A percentile compares a stretch with the other conserved stretches of the same genome.
Conservation (phyloP, 208 protist genomes). For the Trypanosoma brucei region DNA sequence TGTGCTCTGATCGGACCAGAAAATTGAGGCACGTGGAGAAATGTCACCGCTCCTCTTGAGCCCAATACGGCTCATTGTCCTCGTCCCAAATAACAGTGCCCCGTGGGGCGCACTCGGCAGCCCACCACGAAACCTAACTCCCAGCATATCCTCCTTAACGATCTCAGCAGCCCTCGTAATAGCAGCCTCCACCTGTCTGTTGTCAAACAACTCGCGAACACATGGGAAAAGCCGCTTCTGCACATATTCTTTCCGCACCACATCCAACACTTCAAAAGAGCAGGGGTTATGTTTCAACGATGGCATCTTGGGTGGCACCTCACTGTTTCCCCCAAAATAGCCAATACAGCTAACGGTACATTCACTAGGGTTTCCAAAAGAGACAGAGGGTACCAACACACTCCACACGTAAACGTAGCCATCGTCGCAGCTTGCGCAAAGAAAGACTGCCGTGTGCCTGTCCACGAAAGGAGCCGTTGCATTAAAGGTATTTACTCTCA, state of each 20-base stretch:
- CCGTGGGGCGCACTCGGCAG: too few relatives aligned
- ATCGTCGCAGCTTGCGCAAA: constrained; percentile 51
- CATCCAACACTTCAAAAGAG: constrained; percentile 28
- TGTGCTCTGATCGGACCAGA: background rate
- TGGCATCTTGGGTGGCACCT: constrained; percentile 24
- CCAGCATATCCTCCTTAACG: constrained; percentile 11
- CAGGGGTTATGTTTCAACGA: constrained; percentile 21
- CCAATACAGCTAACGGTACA: constrained; percentile 43
- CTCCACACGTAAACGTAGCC: constrained; percentile 52
- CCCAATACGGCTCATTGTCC: too few relatives aligned
- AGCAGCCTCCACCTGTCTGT: background rate
- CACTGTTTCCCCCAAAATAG: constrained; percentile 43
- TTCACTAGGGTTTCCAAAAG: background rate
- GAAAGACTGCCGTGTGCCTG: constrained; percentile 14
- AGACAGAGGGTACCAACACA: constrained; percentile 12
- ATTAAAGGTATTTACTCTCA: background rate
- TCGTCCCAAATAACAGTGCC: too few relatives aligned
- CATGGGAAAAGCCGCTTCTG: constrained; percentile 34
- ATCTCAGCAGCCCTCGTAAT: constrained; percentile 3
- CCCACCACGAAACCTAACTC: too few relatives aligned
- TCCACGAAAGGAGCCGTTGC: background rate
- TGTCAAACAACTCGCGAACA: constrained; percentile 8
- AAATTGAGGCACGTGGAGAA: too few relatives aligned
- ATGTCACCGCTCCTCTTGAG: too few relatives aligned
- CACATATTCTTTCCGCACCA: constrained; percentile 46